phyloP scores from a whole-genome alignment of 768 basidiomycete genomes.

The Lentinula boryana region DNA sequence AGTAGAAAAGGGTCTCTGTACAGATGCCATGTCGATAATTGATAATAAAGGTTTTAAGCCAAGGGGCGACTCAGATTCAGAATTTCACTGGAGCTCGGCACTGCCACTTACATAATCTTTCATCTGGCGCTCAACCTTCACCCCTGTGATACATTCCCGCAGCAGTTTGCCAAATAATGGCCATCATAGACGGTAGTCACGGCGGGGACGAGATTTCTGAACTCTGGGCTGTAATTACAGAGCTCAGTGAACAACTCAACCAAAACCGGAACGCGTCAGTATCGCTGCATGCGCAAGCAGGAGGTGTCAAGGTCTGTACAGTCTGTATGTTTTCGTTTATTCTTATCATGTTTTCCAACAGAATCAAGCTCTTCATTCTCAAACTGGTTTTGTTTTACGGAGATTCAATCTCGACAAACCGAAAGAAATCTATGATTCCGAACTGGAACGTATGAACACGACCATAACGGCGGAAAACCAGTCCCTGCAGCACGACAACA shows the following conservation, averaged over 20 bases:
- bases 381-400: constrained; percentile 7
- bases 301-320: constrained; percentile 65
- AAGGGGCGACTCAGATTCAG: not conserved
- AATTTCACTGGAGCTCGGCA: not conserved
- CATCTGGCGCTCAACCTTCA: not conserved
- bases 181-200: constrained; percentile 41
- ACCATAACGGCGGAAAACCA: constrained; percentile 81
- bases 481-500: constrained; percentile 86
- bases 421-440: constrained; percentile 83
- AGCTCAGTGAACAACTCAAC: constrained; percentile 79
- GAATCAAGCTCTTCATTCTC: constrained; percentile 1
- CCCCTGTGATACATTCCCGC: not conserved
- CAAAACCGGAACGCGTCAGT: constrained; percentile 72
- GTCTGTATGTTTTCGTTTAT: constrained; percentile 63
- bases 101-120: not conserved
- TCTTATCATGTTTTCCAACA: constrained; percentile 88
- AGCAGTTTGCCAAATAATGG: constrained; percentile 29
- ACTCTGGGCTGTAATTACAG: constrained; percentile 63
- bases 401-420: constrained; percentile 8
- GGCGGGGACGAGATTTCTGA: constrained; percentile 57
- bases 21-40: constrained; percentile 4
- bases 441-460: constrained; percentile 84
- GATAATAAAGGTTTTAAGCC: not conserved
- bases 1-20: not conserved
- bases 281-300: constrained; percentile 65